phyloP scores from a whole-genome alignment of 2,329 filamentous ascomycete species.

The Orbilia javanica region DNA sequence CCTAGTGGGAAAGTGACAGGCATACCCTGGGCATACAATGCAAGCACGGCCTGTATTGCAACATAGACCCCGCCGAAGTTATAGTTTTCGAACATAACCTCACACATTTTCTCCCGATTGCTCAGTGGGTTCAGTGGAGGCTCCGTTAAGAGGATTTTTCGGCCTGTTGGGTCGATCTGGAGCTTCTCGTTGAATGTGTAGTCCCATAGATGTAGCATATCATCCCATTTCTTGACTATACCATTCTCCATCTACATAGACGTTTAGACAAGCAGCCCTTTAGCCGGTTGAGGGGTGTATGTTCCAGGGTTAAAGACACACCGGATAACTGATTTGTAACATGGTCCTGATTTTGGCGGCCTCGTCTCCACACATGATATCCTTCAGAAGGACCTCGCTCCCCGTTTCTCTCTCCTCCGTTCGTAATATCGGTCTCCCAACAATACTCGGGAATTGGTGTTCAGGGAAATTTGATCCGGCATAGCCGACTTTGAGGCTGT shows the following conservation, averaged over 20 bases:
- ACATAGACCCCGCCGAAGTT: conserved; percentile 97
- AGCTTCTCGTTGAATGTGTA: conserved; percentile 99
- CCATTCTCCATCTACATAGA: conserved; percentile 90
- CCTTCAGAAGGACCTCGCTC: conserved; percentile 75
- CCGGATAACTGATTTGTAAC: conserved; percentile 97
- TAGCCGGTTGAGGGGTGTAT: background rate
- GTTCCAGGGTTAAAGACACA: conserved; percentile 66
- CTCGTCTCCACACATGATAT: conserved; percentile 99
- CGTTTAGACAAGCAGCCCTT: conserved; percentile 18
- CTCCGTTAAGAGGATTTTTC: conserved; percentile 97
- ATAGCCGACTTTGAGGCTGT: conserved; percentile 92
- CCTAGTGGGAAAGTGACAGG: background rate
- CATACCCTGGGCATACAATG: conserved; percentile 93
- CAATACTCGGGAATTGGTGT: conserved; percentile 97
- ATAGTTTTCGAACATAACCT: conserved; percentile 99
- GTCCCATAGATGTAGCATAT: conserved; percentile 99
- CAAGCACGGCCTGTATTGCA: conserved; percentile 95
- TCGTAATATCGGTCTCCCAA: conserved; percentile 95
- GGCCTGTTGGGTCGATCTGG: conserved; percentile 86
- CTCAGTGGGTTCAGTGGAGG: conserved; percentile 97
- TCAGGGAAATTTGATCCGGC: conserved; percentile 99
- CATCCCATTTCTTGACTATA: conserved; percentile 99
- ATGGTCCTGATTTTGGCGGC: conserved; percentile 94
- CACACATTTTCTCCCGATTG: conserved; percentile 97
- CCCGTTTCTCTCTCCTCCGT: conserved; percentile 78